Conservation (phyloP, 140 eudicot species). For the Flaveria floridana region DNA sequence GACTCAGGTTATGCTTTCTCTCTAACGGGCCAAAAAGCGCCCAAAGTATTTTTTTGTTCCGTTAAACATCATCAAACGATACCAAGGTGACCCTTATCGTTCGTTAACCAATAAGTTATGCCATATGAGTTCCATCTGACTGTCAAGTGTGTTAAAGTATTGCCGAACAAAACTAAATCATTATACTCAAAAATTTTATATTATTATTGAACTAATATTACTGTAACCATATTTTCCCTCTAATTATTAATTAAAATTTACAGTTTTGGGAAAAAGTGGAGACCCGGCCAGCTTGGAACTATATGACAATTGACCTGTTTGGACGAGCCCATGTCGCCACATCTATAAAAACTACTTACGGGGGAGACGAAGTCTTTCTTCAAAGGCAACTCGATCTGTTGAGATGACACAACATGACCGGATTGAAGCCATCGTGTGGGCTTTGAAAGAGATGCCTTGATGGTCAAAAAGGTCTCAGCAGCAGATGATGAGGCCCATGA, state of each 20-base stretch:
- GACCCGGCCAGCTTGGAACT: no score
- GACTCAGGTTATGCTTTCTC: constrained; percentile 18
- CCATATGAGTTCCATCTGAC: not conserved
- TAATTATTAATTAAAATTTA: not conserved
- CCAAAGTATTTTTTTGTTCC: not conserved
- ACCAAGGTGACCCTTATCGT: not conserved
- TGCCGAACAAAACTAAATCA: not conserved
- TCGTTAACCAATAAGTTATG: not conserved
- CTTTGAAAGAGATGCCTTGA: constrained; percentile 51
- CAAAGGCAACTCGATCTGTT: constrained; percentile 67
- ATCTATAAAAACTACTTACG: constrained; percentile 40
- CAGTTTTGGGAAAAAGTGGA: not conserved
- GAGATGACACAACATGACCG: constrained; percentile 74
- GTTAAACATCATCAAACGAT: not conserved
- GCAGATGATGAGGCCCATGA: constrained; percentile 58
- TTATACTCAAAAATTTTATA: no score
- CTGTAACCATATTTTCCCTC: not conserved
- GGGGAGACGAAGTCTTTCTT: constrained; percentile 49
- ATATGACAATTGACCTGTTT: not conserved
- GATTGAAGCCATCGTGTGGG: constrained; percentile 75
- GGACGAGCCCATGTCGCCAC: not conserved
- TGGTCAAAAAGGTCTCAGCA: constrained; percentile 61
- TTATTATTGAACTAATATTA: not conserved
- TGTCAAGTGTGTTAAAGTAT: not conserved
- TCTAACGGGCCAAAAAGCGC: not conserved